Evolutionary conservation across 2,329 filamentous ascomycete species (phyloP), one percentile per base, ranked within the genome.

Genomic region (Proliferodiscus dingleyae): DNA sequence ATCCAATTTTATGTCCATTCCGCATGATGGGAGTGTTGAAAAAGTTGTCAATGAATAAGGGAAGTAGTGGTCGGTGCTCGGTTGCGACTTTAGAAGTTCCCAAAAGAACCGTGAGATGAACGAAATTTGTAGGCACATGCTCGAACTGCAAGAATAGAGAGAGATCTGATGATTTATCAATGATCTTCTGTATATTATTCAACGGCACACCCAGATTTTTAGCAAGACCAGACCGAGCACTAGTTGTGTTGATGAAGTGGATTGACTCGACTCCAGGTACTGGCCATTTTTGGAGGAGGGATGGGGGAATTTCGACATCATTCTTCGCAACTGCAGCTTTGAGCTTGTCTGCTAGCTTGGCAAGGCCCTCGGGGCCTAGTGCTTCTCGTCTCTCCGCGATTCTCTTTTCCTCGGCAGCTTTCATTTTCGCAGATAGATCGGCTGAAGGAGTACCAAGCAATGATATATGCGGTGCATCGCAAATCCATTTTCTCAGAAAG

Each of bases 111-210:
- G 81, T 84, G 47, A 97, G 77, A 57, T 91, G 85, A 5, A 95
- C 89, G 64, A 98, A 98, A 61, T 89, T 95, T 48, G 88, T 94
- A 2, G 85, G 84, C 11, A 97, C 89, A 60, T 95, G 84, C 67
- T 98, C 93, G 55, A 94, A 98, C 66, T 98, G 91, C n/a, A 98
- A 75, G 66, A 96, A 98, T 2, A 97, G 71, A 0, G 89, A 85
- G n/a, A 83, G 64, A 13, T 74, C 71, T 5, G 70, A 72, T 15
- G 88, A 80, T 11, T 74, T 71, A 62, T 97, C 87, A 39, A 98
- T 80, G 39, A 83, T 67, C 49, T 80, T 74, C 65, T 98, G 93
- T 4, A 88, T 79, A 3, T 75, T 65, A 54, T 88, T 91, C 23
- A 81, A 68, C 0, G 77, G 72, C 19, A 74, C 68, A 1, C 89